Evolutionary conservation across 2,329 filamentous ascomycete genomes (phyloP).

Genomic region (Trichophyton equinum): DNA sequence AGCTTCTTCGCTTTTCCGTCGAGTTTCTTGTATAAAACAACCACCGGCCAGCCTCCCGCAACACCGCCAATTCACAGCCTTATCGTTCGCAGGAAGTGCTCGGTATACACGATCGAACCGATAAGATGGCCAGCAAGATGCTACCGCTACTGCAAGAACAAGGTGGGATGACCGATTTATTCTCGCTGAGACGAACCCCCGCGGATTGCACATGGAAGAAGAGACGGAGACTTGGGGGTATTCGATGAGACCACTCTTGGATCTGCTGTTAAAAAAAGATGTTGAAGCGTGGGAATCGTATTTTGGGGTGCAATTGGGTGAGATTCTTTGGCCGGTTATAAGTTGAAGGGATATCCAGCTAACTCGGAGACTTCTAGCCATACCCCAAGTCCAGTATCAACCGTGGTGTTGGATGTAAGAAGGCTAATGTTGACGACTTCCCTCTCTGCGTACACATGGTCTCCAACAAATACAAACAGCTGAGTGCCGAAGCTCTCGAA

Average conservation of each 20-base stretch:
- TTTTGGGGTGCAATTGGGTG: not conserved
- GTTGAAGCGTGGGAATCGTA: not conserved
- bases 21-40: slow-evolving; percentile 22
- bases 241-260: not conserved
- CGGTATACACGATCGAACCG: slow-evolving; percentile 36
- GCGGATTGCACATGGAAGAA: not conserved
- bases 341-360: not conserved
- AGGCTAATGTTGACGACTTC: slow-evolving; percentile 98
- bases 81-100: slow-evolving; percentile 38
- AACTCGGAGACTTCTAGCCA: slow-evolving; percentile 43
- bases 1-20: slow-evolving; percentile 5
- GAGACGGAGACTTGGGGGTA: not conserved
- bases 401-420: slow-evolving; percentile 99
- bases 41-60: slow-evolving; percentile 17
- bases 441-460: slow-evolving; percentile 98
- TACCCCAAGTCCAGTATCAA: slow-evolving; percentile 99
- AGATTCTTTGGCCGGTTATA: no score
- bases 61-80: slow-evolving; percentile 16
- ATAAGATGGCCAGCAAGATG: slow-evolving; percentile 99
- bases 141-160: slow-evolving; percentile 99
- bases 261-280: not conserved
- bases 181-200: not conserved
- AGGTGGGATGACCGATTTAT: slow-evolving; percentile 50
- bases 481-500: slow-evolving; percentile 98
- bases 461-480: slow-evolving; percentile 99